Evolutionary conservation across 768 basidiomycete genomes (phyloP).

Genomic region (Lentinula detonsa): DNA sequence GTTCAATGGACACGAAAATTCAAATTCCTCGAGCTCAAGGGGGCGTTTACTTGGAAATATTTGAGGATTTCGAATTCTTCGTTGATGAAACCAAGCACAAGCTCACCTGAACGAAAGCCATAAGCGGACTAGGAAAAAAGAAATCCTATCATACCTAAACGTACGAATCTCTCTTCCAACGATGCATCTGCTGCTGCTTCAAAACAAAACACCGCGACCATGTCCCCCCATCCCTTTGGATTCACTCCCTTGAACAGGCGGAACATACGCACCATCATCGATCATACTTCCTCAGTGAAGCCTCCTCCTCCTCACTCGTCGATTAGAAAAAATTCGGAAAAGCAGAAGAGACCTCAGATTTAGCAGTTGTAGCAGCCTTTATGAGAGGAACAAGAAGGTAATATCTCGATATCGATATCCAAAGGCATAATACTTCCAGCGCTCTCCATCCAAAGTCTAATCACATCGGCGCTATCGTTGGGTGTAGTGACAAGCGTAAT

Average conservation of each 20-base stretch:
- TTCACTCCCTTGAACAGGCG: background rate
- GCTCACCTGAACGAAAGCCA: constrained; percentile 63
- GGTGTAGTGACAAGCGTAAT: constrained; percentile 71
- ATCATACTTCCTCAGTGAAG: background rate
- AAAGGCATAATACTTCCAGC: constrained; percentile 65
- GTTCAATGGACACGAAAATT: constrained; percentile 67
- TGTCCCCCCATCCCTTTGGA: constrained; percentile 66
- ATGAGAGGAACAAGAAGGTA: constrained; percentile 40
- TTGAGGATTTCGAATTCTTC: no score
- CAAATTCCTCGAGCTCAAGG: constrained; percentile 64
- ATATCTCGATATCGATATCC: constrained; percentile 81
- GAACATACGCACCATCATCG: background rate
- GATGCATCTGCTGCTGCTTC: constrained; percentile 72
- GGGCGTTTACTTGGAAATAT: constrained; percentile 47
- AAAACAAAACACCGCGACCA: constrained; percentile 72
- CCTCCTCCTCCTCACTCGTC: background rate
- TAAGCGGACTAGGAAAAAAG: constrained; percentile 48
- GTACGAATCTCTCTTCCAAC: constrained; percentile 75
- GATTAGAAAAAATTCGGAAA: constrained; percentile 16
- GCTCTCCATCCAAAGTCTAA: constrained; percentile 79
- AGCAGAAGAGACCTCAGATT: constrained; percentile 29
- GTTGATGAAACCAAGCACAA: background rate
- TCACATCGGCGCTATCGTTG: constrained; percentile 66
- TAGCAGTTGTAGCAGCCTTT: constrained; percentile 26
- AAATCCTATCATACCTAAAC: constrained; percentile 74